Percentiles rank a stretch among this genome's conserved stretches.
These are phyloP conservation scores for Aspergillus aculeatinus DNA, from an alignment of 2,329 filamentous ascomycete genomes.

Conservation along the genomic window DNA sequence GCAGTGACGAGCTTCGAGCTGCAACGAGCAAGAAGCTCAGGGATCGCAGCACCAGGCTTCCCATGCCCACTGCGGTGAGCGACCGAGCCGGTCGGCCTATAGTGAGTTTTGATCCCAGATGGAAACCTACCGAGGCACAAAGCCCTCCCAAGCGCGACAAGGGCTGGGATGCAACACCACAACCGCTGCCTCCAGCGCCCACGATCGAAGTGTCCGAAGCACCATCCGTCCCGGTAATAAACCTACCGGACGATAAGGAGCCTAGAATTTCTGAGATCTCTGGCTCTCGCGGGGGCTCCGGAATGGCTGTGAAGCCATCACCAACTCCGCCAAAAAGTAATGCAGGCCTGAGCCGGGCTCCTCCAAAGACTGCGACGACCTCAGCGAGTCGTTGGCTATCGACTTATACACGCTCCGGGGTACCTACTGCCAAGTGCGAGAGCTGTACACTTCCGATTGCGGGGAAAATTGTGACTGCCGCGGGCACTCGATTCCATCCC, in stretches of 20 bases:
- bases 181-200: conserved; percentile 38
- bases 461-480: conserved; percentile 83
- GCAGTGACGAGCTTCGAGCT: conserved; percentile 81
- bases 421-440: conserved; percentile 71
- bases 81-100: conserved; percentile 88
- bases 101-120: conserved; percentile 90
- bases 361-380: conserved; percentile 39
- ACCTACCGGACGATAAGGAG: conserved; percentile 48
- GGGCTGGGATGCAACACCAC: conserved; percentile 24
- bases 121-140: conserved; percentile 59
- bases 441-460: conserved; percentile 82
- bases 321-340: conserved; percentile 17
- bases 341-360: conserved; percentile 26
- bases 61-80: conserved; percentile 86
- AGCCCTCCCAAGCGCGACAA: conserved; percentile 23
- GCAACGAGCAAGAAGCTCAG: conserved; percentile 87
- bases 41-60: conserved; percentile 82
- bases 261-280: conserved; percentile 40
- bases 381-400: conserved; percentile 37
- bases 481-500: conserved; percentile 83
- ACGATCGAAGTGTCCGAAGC: conserved; percentile 39
- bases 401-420: conserved; percentile 49
- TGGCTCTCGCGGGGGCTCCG: conserved; percentile 15
- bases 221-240: conserved; percentile 49
- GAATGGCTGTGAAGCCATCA: conserved; percentile 17